These are phyloP conservation scores for Xylona heveae DNA, from an alignment of 495 filamentous ascomycete genomes.

Conservation along the genomic window DNA sequence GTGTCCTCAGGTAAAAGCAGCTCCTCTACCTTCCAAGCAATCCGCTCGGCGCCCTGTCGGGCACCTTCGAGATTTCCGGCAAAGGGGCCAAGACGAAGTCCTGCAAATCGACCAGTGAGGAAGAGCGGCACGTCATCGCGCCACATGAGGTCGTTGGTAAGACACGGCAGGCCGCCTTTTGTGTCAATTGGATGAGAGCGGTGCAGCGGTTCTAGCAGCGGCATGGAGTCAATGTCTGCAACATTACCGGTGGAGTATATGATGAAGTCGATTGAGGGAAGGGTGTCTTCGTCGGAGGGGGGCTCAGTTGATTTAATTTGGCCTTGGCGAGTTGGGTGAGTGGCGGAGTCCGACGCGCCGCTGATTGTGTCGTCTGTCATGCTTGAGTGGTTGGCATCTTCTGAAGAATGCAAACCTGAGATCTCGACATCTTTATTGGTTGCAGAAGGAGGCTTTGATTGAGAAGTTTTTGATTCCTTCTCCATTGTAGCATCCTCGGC, in stretches of 20 bases:
- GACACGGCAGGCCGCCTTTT: constrained; percentile 32
- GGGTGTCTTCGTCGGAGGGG: too few species aligned
- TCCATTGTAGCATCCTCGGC: too few species aligned
- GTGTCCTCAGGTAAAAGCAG: too few species aligned
- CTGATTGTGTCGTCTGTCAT: too few species aligned
- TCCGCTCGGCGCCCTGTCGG: constrained; percentile 37
- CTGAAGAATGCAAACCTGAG: too few species aligned
- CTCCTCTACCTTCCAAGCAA: constrained; percentile 36
- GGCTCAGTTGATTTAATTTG: too few species aligned
- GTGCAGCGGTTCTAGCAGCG: constrained; percentile 27
- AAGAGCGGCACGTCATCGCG: constrained; percentile 35
- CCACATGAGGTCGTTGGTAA: constrained; percentile 44
- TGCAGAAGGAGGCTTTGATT: too few species aligned
- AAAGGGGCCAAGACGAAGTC: constrained; percentile 33
- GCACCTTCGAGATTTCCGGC: constrained; percentile 42
- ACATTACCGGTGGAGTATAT: constrained; percentile 39
- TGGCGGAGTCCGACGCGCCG: too few species aligned
- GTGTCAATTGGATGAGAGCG: constrained; percentile 28
- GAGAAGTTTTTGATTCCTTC: too few species aligned
- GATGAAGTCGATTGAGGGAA: constrained; percentile 37
- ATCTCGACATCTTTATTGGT: too few species aligned
- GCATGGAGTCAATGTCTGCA: constrained; percentile 26
- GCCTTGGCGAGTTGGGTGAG: too few species aligned
- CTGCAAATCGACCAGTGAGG: constrained; percentile 34
- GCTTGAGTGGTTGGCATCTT: too few species aligned